Conservation (phyloP, 2,329 filamentous ascomycete genomes). For the Monilinia fructicola region DNA sequence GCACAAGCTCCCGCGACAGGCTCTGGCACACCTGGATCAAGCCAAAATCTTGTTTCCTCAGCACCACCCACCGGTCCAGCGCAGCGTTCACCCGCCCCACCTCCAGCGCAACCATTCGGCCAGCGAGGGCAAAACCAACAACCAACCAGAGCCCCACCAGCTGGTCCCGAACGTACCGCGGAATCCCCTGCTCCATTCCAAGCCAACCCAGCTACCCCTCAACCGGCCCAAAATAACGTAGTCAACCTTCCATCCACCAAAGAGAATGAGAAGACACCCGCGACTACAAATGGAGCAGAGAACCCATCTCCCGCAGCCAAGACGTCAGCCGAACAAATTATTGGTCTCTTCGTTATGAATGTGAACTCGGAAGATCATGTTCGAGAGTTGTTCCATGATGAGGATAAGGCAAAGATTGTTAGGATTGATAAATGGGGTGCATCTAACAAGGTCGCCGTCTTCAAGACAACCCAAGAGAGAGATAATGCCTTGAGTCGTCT, state of each 20-base stretch:
- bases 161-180: conserved; percentile 36
- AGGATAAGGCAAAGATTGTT: conserved; percentile 78
- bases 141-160: conserved; percentile 36
- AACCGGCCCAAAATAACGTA: conserved; percentile 42
- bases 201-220: conserved; percentile 50
- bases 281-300: conserved; percentile 48
- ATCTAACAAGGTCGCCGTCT: conserved; percentile 82
- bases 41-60: conserved; percentile 40
- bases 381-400: conserved; percentile 76
- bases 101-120: conserved; percentile 34
- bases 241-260: conserved; percentile 45
- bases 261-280: conserved; percentile 55
- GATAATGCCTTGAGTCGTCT: conserved; percentile 74
- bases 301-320: conserved; percentile 60
- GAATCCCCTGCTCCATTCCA: conserved; percentile 39
- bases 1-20: conserved; percentile 39
- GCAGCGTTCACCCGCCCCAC: conserved; percentile 34
- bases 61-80: conserved; percentile 38
- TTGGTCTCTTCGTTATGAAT: conserved; percentile 88
- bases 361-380: conserved; percentile 81
- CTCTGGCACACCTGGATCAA: conserved; percentile 40
- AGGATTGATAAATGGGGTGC: conserved; percentile 77
- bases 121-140: conserved; percentile 37
- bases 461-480: conserved; percentile 76
- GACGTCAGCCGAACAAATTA: conserved; percentile 63